These are phyloP conservation scores for Ogataea minuta DNA, from an alignment of 805 yeast genomes.

Conservation along the genomic window DNA sequence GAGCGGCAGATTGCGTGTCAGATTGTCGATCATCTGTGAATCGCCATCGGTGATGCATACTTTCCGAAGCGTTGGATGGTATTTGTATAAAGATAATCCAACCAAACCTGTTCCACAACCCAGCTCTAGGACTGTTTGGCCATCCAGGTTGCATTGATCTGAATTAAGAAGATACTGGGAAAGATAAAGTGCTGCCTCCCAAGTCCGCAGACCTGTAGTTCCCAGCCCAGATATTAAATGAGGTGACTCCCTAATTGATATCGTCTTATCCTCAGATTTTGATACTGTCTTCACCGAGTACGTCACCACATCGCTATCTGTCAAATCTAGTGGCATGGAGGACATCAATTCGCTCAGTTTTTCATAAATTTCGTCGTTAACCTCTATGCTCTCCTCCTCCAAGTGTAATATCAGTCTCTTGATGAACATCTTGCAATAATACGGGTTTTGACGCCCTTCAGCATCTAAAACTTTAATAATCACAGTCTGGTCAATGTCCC, in stretches of 20 bases:
- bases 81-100: conserved; percentile 45
- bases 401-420: conserved; percentile 38
- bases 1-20: conserved; percentile 42
- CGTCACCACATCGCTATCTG: conserved; percentile 38
- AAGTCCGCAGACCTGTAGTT: conserved; percentile 85
- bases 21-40: conserved; percentile 46
- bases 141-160: conserved; percentile 17
- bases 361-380: conserved; percentile 46
- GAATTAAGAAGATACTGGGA: conserved; percentile 45
- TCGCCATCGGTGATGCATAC: conserved; percentile 70
- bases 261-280: conserved; percentile 8
- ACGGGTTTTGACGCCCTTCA: conserved; percentile 41
- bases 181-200: conserved; percentile 86
- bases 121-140: conserved; percentile 56
- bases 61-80: conserved; percentile 14
- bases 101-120: conserved; percentile 92
- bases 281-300: conserved; percentile 31
- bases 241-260: conserved; percentile 58
- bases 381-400: conserved; percentile 31
- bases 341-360: conserved; percentile 37
- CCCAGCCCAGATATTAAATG: conserved; percentile 67
- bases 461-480: conserved; percentile 23
- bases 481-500: conserved; percentile 16
- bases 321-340: conserved; percentile 35
- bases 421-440: conserved; percentile 49